phyloP scores from a whole-genome alignment of 2,329 filamentous ascomycete species.

The Colletotrichum musicola region DNA sequence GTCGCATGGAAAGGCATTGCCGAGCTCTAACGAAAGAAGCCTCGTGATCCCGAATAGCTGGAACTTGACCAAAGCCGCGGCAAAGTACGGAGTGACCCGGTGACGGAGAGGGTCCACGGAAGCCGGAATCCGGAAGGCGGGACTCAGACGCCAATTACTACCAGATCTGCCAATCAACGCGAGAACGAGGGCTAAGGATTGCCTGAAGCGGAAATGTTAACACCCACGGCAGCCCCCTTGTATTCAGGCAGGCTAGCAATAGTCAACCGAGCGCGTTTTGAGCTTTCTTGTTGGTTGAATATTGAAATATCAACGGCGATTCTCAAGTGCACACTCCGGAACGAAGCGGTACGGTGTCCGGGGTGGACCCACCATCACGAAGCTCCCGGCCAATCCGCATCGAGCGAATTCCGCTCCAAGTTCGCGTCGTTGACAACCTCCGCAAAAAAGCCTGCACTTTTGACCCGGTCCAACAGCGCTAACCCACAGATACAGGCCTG shows the following conservation, averaged over 20 bases:
- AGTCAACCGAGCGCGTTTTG: neutral
- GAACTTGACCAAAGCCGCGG: no score
- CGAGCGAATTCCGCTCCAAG: neutral
- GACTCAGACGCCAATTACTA: neutral
- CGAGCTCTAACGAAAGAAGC: no score
- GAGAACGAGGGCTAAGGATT: neutral
- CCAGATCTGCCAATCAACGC: neutral
- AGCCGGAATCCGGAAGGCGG: neutral
- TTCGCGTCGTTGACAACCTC: constrained; percentile 6
- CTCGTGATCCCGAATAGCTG: no score
- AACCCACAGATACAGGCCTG: neutral
- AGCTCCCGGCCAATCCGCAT: neutral
- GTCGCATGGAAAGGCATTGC: no score
- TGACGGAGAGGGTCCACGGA: neutral
- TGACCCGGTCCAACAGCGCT: neutral
- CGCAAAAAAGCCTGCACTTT: constrained; percentile 3
- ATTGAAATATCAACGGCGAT: no score
- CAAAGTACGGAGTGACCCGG: no score
- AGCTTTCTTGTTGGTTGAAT: no score
- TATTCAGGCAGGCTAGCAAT: neutral
- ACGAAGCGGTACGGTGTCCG: neutral
- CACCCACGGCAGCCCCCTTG: neutral
- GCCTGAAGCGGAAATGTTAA: neutral
- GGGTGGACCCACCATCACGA: neutral
- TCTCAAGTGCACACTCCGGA: no score